Evolutionary conservation across 2,329 filamentous ascomycete species (phyloP).

Genomic region (Pezicula carpinea): DNA sequence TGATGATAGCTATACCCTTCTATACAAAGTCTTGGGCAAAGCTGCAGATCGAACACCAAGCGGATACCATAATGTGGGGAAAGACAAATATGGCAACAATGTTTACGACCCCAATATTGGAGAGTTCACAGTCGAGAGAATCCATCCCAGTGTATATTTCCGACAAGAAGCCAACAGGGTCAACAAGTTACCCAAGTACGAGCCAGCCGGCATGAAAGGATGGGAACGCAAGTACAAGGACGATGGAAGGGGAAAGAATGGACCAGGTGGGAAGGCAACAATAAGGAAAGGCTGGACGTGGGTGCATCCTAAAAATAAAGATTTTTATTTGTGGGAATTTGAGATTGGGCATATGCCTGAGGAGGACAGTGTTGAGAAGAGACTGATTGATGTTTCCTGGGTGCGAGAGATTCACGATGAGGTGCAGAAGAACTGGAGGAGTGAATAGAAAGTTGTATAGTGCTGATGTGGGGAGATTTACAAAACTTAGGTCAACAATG

Average conservation of each 20-base stretch:
- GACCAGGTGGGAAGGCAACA: not conserved
- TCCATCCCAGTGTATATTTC: conserved; percentile 1
- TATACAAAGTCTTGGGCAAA: conserved; percentile 5
- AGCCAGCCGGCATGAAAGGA: not conserved
- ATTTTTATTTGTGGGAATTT: not conserved
- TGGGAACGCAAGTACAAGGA: not conserved
- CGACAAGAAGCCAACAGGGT: not conserved
- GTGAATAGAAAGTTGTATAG: too few species aligned
- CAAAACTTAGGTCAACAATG: too few species aligned
- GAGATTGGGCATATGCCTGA: not conserved
- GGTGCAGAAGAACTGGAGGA: not conserved
- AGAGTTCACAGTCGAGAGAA: not conserved
- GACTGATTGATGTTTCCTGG: not conserved
- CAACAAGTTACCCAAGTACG: not conserved
- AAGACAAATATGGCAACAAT: too few species aligned
- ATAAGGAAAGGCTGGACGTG: not conserved
- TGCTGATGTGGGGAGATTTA: too few species aligned
- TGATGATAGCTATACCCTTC: conserved; percentile 2
- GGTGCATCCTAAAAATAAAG: not conserved
- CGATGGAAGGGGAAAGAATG: not conserved
- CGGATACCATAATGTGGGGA: not conserved
- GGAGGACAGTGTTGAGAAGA: conserved; percentile 2
- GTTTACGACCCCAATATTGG: too few species aligned
- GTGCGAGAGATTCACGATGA: not conserved
- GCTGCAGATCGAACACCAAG: conserved; percentile 4